Evolutionary conservation across 2,329 filamentous ascomycete species (phyloP).

Genomic region (Fusarium bulbicola): DNA sequence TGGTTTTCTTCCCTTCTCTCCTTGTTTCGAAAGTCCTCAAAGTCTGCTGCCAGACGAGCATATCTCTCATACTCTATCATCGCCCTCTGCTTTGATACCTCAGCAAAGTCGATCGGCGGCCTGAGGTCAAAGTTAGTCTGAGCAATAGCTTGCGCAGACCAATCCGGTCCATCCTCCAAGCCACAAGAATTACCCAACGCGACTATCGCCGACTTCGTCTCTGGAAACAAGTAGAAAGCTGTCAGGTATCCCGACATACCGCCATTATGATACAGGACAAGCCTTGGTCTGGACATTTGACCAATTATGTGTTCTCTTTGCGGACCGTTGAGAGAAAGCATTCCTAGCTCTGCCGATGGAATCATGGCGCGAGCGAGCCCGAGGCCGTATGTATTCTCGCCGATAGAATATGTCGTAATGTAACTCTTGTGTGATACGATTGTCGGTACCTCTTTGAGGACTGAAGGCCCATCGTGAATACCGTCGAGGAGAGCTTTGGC

Average conservation of each 20-base stretch:
- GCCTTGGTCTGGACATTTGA: fast-evolving
- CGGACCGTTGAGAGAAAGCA: neutral
- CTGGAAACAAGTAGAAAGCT: neutral
- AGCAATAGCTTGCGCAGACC: neutral
- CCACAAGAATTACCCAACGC: neutral
- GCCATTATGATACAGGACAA: neutral
- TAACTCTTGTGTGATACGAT: neutral
- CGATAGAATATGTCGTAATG: neutral
- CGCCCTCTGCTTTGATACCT: neutral
- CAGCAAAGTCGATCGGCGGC: neutral
- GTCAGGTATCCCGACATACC: neutral
- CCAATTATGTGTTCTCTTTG: neutral
- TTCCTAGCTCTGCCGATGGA: neutral
- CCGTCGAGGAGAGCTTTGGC: neutral
- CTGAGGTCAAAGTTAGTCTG: neutral
- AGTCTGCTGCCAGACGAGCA: fast-evolving
- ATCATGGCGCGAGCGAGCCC: neutral
- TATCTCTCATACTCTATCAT: neutral
- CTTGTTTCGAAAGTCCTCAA: neutral
- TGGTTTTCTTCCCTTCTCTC: neutral
- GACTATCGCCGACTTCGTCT: neutral
- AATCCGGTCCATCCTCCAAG: neutral
- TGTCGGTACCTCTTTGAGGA: neutral
- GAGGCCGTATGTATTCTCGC: neutral
- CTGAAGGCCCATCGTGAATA: neutral